Conservation (phyloP, 2,329 filamentous ascomycete genomes). For the Ceratocystis huliohia region DNA sequence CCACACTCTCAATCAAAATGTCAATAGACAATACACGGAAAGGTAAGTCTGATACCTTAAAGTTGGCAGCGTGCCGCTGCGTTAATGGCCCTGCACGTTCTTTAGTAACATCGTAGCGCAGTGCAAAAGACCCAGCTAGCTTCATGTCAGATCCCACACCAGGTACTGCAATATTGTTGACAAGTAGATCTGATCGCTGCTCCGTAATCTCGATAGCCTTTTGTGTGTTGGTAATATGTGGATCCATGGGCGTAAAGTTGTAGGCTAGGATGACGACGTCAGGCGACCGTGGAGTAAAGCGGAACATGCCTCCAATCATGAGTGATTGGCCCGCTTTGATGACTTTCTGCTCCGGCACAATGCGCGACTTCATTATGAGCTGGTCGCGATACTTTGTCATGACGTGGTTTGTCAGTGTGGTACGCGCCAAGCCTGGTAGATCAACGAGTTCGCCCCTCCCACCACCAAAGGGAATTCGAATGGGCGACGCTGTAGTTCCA, state of each 20-base stretch:
- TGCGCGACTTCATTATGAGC: conserved; percentile 66
- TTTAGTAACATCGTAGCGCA: conserved; percentile 75
- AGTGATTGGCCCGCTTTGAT: conserved; percentile 69
- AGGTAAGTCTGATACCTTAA: conserved; percentile 56
- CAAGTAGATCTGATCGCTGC: conserved; percentile 43
- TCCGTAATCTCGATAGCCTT: conserved; percentile 67
- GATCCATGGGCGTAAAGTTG: conserved; percentile 65
- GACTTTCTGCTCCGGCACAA: conserved; percentile 58
- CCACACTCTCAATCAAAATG: conserved; percentile 79
- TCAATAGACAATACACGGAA: conserved; percentile 72
- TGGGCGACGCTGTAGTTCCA: conserved; percentile 89
- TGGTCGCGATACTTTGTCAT: conserved; percentile 49
- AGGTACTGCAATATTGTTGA: conserved; percentile 50
- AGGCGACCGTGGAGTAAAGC: conserved; percentile 61
- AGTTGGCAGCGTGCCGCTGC: conserved; percentile 45
- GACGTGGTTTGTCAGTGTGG: conserved; percentile 59
- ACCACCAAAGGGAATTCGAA: conserved; percentile 78
- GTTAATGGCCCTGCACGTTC: conserved; percentile 63
- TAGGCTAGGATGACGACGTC: conserved; percentile 63
- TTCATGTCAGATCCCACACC: conserved; percentile 45
- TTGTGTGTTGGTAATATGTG: conserved; percentile 64
- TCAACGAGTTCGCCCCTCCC: conserved; percentile 86
- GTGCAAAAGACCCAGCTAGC: conserved; percentile 60
- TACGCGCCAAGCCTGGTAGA: conserved; percentile 70
- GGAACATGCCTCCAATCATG: conserved; percentile 71